Evolutionary conservation across 1,139 yeast genomes (phyloP), one percentile per base, ranked within the genome.

Genomic region (Yamadazyma sp.): DNA sequence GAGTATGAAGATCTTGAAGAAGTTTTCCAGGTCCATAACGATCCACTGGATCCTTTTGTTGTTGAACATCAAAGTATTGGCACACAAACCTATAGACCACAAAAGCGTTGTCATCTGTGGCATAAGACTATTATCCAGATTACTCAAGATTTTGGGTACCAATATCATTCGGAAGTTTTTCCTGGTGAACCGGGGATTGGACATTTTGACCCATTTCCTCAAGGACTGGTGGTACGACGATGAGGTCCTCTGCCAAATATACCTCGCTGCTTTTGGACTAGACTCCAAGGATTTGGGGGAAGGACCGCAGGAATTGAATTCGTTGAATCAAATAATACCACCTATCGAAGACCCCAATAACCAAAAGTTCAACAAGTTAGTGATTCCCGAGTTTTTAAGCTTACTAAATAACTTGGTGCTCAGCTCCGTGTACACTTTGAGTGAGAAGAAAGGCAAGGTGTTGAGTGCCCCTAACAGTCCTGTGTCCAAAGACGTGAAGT

Each of bases 31-130:
- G 35, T 69, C 84, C 0, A 69, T 84, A 5, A 77, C 87, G 1
- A 70, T 81, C 3, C 84, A 83, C 54, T 81, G 89, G 84, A 63
- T 82, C 2, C 57, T 85, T n/a, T 59, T 83, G 24, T 57, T 83
- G 2, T 53, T 86, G 28, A 72, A 73, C 32, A 58, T 50, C 34
- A 64, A 66, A 14, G 31, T 45, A 2, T 28, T 41, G 7, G 18
- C 26, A 10, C 15, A 42, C 36, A 26, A 35, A 20, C 31, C 44
- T 4, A 23, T 40, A 24, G 42, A 46, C 30, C 46, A 63, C 2
- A 62, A 67, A 5, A 59, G 62, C 10, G 74, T 77, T 5, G 73
- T 77, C 1, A 61, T 66, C 26, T 59, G 72, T 43, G 75, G 80
- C 0, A 53, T 84, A 8, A 64, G 73, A 15, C 56, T 85, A 9